Evolutionary conservation across 2,329 filamentous ascomycete species (phyloP).

Genomic region (Fusarium sp.): DNA sequence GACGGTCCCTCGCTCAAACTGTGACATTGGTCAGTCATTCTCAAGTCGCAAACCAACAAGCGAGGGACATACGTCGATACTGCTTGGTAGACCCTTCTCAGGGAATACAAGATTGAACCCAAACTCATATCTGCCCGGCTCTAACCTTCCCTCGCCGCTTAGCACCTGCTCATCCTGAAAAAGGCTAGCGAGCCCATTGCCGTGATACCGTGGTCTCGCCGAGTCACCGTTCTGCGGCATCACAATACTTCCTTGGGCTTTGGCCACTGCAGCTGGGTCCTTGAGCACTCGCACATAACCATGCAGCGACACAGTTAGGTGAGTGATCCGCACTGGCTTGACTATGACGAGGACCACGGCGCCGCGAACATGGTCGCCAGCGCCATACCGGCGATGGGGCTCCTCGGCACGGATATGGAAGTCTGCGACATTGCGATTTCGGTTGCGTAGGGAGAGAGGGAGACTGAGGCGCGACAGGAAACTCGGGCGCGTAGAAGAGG

Average conservation of each 20-base stretch:
- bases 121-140: constrained; percentile 82
- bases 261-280: constrained; percentile 68
- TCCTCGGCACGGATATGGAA: constrained; percentile 83
- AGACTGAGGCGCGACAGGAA: constrained; percentile 66
- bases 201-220: constrained; percentile 69
- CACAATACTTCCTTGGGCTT: constrained; percentile 60
- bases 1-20: constrained; percentile 97
- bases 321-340: constrained; percentile 82
- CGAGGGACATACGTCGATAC: constrained; percentile 81
- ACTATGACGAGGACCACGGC: constrained; percentile 78
- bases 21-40: constrained; percentile 29
- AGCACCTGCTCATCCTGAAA: constrained; percentile 87
- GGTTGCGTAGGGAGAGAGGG: constrained; percentile 62
- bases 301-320: constrained; percentile 81
- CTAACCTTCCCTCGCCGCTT: constrained; percentile 81
- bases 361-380: constrained; percentile 80
- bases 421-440: constrained; percentile 76
- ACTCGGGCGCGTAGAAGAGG: constrained; percentile 45
- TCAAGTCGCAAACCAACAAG: not conserved
- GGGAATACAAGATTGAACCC: constrained; percentile 81
- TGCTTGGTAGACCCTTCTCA: constrained; percentile 80
- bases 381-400: constrained; percentile 80
- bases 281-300: constrained; percentile 85
- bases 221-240: constrained; percentile 53
- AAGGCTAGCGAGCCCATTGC: constrained; percentile 82